Evolutionary conservation across 176 grass and related monocot genomes (phyloP).

Genomic region (Areca catechu): DNA sequence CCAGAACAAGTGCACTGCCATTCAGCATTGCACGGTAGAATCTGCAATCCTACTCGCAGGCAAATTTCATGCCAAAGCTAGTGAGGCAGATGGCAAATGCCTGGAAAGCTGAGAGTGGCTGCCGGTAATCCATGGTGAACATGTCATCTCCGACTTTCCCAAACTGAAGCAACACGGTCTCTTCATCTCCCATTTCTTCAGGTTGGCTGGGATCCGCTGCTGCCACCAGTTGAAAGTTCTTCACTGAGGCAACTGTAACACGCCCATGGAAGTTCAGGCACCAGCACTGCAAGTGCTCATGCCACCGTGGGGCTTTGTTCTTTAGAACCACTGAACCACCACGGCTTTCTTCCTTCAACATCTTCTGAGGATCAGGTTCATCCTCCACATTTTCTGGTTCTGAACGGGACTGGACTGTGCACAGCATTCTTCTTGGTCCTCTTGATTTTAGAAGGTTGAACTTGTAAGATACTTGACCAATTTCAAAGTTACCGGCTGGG

Average conservation of each 20-base stretch:
- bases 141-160: slow-evolving; percentile 73
- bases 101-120: slow-evolving; percentile 88
- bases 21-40: too few species aligned
- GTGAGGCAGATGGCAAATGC: slow-evolving; percentile 90
- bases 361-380: background rate
- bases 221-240: slow-evolving; percentile 87
- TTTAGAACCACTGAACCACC: slow-evolving; percentile 37
- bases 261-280: slow-evolving; percentile 92
- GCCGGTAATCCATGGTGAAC: slow-evolving; percentile 91
- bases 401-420: slow-evolving; percentile 1
- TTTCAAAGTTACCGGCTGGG: slow-evolving; percentile 2
- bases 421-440: slow-evolving; percentile 14
- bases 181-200: slow-evolving; percentile 49
- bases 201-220: slow-evolving; percentile 19
- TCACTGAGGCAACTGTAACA: slow-evolving; percentile 78
- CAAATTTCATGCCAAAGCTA: slow-evolving; percentile 94
- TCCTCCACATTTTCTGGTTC: background rate
- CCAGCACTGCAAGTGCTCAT: slow-evolving; percentile 91
- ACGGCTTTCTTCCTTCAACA: background rate
- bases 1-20: too few species aligned
- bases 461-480: slow-evolving; percentile 11
- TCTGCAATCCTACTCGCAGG: slow-evolving; percentile 60
- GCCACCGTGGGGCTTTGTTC: slow-evolving; percentile 92
- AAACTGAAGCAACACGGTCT: slow-evolving; percentile 84
- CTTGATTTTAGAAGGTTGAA: slow-evolving; percentile 18